phyloP scores from a whole-genome alignment of 1,284 basidiomycete genomes.

The Cryptococcus sp. region DNA sequence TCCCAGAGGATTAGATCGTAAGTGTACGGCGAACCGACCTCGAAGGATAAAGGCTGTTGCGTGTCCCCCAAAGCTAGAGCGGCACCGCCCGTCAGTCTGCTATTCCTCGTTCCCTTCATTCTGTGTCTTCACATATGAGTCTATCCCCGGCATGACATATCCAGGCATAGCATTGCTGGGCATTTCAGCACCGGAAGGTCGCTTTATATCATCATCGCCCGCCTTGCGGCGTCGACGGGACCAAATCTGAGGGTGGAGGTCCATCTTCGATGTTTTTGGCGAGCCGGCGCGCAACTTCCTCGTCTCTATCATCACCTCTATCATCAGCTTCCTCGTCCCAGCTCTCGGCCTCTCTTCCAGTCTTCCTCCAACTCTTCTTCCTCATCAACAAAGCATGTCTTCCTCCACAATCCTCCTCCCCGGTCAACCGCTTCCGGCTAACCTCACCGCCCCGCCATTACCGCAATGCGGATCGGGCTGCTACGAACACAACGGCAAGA shows the following conservation, averaged over 20 bases:
- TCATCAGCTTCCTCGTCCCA: background rate
- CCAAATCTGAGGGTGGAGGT: slow-evolving; percentile 10
- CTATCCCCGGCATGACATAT: too few species aligned
- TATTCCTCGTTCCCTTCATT: too few species aligned
- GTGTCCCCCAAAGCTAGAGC: too few species aligned
- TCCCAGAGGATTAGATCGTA: too few species aligned
- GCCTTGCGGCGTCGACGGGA: slow-evolving; percentile 6
- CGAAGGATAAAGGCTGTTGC: too few species aligned
- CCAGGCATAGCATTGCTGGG: too few species aligned
- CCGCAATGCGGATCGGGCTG: slow-evolving; percentile 65
- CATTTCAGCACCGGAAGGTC: too few species aligned
- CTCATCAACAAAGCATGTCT: slow-evolving; percentile 14
- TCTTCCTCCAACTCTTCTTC: background rate
- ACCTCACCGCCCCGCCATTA: slow-evolving; percentile 56
- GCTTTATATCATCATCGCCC: too few species aligned
- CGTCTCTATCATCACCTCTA: background rate
- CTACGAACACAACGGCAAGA: slow-evolving; percentile 63
- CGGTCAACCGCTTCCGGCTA: slow-evolving; percentile 70
- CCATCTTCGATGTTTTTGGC: background rate
- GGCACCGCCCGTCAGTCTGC: too few species aligned
- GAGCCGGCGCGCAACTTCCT: background rate
- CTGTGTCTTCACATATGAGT: too few species aligned
- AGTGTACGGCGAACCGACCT: too few species aligned
- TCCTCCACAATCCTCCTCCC: slow-evolving; percentile 61
- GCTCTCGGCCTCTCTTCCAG: background rate